phyloP scores from a whole-genome alignment of 495 filamentous ascomycete species.

The Xylaria sp. region DNA sequence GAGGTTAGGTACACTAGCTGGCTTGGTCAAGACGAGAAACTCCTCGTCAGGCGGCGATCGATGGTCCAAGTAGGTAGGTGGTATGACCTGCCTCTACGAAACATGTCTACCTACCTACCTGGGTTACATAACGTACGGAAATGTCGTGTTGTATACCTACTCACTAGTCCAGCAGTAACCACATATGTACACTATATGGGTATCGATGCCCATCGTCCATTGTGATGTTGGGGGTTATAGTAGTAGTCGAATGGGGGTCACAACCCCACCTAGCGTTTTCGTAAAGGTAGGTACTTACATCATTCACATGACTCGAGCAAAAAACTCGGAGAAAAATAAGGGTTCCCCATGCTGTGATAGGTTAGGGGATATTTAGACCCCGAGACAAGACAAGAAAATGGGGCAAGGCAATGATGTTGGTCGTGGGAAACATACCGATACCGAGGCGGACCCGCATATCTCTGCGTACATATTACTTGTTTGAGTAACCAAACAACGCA shows the following conservation, averaged over 20 bases:
- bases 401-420: neutral
- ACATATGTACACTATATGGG: neutral
- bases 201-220: neutral
- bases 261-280: conserved; percentile 9
- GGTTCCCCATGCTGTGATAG: neutral
- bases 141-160: neutral
- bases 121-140: neutral
- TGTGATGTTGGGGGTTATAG: conserved; percentile 13
- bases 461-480: neutral
- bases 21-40: neutral
- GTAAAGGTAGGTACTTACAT: neutral
- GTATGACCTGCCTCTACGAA: conserved; percentile 4
- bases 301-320: neutral
- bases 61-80: conserved; percentile 14
- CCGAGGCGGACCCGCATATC: conserved; percentile 8
- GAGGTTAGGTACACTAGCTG: neutral
- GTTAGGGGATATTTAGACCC: neutral
- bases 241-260: conserved; percentile 16
- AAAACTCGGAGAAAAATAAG: neutral
- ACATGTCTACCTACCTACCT: neutral
- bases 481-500: neutral
- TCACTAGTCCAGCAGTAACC: neutral
- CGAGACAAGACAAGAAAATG: neutral
- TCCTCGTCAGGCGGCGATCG: conserved; percentile 10
- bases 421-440: conserved; percentile 4